Evolutionary conservation across 306 rosid genomes (phyloP).

Genomic region (Vigna mungo): DNA sequence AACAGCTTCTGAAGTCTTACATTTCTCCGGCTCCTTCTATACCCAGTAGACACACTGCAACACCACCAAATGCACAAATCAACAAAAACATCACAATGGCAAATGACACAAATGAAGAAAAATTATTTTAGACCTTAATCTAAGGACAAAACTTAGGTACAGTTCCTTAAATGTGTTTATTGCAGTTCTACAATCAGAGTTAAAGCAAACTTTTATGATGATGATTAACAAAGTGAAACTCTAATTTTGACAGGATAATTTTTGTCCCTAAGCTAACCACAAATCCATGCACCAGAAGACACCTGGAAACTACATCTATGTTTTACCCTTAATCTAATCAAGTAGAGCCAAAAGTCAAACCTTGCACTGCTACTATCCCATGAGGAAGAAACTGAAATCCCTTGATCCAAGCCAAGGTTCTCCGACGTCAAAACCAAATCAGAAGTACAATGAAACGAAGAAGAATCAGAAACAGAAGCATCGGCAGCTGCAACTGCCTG

Average conservation of each 20-base stretch:
- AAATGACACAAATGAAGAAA: not conserved
- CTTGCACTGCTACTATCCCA: slow-evolving; percentile 80
- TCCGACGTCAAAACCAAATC: slow-evolving; percentile 57
- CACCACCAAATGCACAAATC: slow-evolving; percentile 14
- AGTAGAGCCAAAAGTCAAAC: slow-evolving; percentile 36
- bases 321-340: not conserved
- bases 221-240: not conserved
- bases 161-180: not conserved
- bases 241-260: not conserved
- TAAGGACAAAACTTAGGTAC: not conserved
- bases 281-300: not conserved
- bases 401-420: slow-evolving; percentile 76
- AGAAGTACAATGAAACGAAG: slow-evolving; percentile 55
- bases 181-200: not conserved
- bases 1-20: slow-evolving; percentile 51
- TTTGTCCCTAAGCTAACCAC: not conserved
- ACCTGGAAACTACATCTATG: not conserved
- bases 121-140: not conserved
- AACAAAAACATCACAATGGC: slow-evolving; percentile 1
- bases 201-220: not conserved
- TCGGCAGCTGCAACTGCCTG: slow-evolving; percentile 45
- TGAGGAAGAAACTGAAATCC: slow-evolving; percentile 63
- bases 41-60: slow-evolving; percentile 69
- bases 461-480: not conserved
- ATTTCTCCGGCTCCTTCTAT: slow-evolving; percentile 83